Conservation (phyloP, 352 stramenopile genomes). For the Globisporangium recalcitrans region DNA sequence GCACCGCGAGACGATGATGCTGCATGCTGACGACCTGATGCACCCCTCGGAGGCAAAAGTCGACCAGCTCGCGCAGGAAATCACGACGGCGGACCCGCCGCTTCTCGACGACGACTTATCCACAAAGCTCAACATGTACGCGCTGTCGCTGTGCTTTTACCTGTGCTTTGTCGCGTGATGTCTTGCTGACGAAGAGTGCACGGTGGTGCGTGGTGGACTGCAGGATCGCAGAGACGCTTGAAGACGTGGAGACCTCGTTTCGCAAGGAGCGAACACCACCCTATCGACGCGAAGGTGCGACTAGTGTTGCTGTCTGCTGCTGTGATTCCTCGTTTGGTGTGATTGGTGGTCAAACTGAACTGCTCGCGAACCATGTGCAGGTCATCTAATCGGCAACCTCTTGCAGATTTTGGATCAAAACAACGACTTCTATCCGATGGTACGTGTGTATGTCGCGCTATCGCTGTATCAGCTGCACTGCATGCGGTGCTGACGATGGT, state of each 20-base stretch:
- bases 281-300: conserved; percentile 64
- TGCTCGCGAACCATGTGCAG: conserved; percentile 17
- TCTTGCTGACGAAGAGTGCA: conserved; percentile 5
- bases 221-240: conserved; percentile 72
- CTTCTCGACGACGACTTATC: conserved; percentile 58
- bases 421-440: conserved; percentile 80
- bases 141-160: conserved; percentile 4
- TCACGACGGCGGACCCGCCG: conserved; percentile 38
- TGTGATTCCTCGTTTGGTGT: not conserved
- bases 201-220: not conserved
- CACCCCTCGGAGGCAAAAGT: conserved; percentile 55
- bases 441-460: conserved; percentile 16
- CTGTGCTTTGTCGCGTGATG: not conserved
- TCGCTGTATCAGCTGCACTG: not conserved
- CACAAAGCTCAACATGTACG: conserved; percentile 74
- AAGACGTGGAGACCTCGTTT: conserved; percentile 74
- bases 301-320: not conserved
- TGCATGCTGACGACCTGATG: conserved; percentile 38
- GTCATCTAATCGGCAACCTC: conserved; percentile 73
- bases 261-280: conserved; percentile 66
- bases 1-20: conserved; percentile 24
- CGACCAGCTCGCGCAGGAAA: conserved; percentile 59
- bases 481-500: not conserved
- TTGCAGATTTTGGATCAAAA: conserved; percentile 76
- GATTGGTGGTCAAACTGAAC: not conserved